Conservation (phyloP, 306 rosid genomes). For the Gastrolobium bilobum region DNA sequence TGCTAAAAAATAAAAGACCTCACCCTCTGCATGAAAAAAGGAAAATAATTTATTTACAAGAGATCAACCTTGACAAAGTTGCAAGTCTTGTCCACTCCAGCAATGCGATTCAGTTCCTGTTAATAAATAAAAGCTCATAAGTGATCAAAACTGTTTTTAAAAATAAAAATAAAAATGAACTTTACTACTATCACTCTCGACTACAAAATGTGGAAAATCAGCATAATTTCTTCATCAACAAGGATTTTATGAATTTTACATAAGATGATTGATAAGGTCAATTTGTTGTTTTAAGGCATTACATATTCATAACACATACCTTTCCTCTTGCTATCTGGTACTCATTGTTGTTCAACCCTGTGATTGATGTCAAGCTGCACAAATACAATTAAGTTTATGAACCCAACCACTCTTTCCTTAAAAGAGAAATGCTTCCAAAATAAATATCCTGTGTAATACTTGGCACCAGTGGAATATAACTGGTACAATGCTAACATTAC, state of each 20-base stretch:
- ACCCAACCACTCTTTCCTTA: slow-evolving; percentile 2
- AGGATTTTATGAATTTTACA: slow-evolving; percentile 22
- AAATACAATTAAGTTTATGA: slow-evolving; percentile 18
- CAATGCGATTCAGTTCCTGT: slow-evolving; percentile 74
- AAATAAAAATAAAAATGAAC: no score
- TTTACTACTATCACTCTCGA: background rate
- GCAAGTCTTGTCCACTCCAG: slow-evolving; percentile 80
- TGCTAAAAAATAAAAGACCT: slow-evolving; percentile 9
- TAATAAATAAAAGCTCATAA: slow-evolving; percentile 37
- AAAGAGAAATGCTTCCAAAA: slow-evolving; percentile 11
- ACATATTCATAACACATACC: slow-evolving; percentile 57
- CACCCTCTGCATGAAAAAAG: background rate
- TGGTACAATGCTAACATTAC: background rate
- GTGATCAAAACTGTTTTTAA: background rate
- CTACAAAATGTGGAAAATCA: background rate
- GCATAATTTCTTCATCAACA: background rate
- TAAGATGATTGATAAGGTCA: background rate
- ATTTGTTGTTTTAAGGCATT: slow-evolving; percentile 16
- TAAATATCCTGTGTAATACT: slow-evolving; percentile 3
- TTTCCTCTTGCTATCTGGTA: slow-evolving; percentile 92
- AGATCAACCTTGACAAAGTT: slow-evolving; percentile 80
- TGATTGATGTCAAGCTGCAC: slow-evolving; percentile 76
- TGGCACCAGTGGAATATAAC: background rate
- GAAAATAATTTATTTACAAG: slow-evolving; percentile 36
- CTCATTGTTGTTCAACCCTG: slow-evolving; percentile 96